These are phyloP conservation scores for Ophiobolus disseminans DNA, from an alignment of 2,329 filamentous ascomycete species.

Conservation along the genomic window DNA sequence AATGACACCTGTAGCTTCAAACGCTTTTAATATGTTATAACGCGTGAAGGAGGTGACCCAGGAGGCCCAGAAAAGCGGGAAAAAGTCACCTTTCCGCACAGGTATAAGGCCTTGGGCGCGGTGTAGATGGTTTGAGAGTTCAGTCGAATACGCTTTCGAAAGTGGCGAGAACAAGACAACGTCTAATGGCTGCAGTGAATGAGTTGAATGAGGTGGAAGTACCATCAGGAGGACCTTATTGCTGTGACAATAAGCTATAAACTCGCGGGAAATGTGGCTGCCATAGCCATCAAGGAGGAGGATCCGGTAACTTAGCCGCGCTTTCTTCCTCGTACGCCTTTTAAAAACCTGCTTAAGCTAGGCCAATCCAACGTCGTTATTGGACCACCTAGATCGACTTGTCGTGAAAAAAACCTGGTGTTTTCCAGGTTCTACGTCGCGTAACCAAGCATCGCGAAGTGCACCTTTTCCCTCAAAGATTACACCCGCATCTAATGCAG, in stretches of 20 bases:
- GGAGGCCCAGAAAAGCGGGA: background rate
- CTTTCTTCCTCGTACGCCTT: constrained; percentile 16
- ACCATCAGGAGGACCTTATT: constrained; percentile 11
- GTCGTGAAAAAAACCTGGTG: constrained; percentile 6
- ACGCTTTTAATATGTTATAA: background rate
- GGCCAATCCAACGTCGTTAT: constrained; percentile 19
- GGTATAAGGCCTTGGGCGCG: background rate
- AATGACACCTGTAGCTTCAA: constrained; percentile 4
- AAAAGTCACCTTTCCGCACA: background rate
- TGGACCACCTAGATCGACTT: constrained; percentile 8
- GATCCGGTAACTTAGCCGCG: constrained; percentile 8
- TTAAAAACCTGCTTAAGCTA: constrained; percentile 12
- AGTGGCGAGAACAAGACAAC: background rate
- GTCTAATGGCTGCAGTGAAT: background rate
- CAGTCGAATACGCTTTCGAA: background rate
- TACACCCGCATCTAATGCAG: background rate
- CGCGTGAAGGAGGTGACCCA: background rate
- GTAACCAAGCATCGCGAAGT: constrained; percentile 4
- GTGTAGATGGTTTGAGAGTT: background rate
- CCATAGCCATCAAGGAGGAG: constrained; percentile 22
- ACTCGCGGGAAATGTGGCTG: constrained; percentile 15
- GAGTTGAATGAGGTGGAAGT: background rate
- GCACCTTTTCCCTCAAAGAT: constrained; percentile 1
- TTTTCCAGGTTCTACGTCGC: constrained; percentile 2
- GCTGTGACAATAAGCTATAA: constrained; percentile 19